These are phyloP conservation scores for Metschnikowia lachancei DNA, from an alignment of 805 yeast genomes.

Conservation along the genomic window DNA sequence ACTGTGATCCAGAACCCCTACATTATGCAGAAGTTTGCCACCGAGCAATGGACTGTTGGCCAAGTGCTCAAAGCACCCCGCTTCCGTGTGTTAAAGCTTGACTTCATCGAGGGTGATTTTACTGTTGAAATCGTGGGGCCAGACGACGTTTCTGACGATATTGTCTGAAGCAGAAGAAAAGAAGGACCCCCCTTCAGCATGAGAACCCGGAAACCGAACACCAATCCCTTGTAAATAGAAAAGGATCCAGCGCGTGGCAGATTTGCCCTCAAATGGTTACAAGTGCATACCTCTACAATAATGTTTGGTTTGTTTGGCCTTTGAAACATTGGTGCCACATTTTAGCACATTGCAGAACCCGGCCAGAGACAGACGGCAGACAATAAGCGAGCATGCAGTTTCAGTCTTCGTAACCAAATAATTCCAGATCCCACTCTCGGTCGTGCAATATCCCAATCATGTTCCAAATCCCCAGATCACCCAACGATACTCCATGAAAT, in stretches of 20 bases:
- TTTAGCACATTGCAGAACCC: no score
- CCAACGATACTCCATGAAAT: no score
- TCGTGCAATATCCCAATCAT: neutral
- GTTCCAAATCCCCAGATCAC: no score
- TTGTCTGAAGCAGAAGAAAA: neutral
- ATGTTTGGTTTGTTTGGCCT: neutral
- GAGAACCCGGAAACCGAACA: no score
- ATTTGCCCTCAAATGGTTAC: no score
- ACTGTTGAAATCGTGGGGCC: slow-evolving; percentile 14
- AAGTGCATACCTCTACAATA: no score
- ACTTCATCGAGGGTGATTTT: slow-evolving; percentile 37
- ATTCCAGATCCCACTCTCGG: neutral
- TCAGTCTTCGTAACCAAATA: neutral
- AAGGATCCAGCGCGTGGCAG: neutral
- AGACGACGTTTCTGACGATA: neutral
- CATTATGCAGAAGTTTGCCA: slow-evolving; percentile 21
- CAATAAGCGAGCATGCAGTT: neutral
- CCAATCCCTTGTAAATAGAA: neutral
- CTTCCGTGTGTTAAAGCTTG: slow-evolving; percentile 27
- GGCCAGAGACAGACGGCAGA: neutral
- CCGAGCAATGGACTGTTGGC: slow-evolving; percentile 25
- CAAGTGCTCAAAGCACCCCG: slow-evolving; percentile 19
- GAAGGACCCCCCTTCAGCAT: no score
- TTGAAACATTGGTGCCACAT: neutral
- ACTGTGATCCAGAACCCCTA: slow-evolving; percentile 23